Evolutionary conservation across 805 yeast genomes (phyloP), one percentile per base, ranked within the genome.

Genomic region (Candida koratica): DNA sequence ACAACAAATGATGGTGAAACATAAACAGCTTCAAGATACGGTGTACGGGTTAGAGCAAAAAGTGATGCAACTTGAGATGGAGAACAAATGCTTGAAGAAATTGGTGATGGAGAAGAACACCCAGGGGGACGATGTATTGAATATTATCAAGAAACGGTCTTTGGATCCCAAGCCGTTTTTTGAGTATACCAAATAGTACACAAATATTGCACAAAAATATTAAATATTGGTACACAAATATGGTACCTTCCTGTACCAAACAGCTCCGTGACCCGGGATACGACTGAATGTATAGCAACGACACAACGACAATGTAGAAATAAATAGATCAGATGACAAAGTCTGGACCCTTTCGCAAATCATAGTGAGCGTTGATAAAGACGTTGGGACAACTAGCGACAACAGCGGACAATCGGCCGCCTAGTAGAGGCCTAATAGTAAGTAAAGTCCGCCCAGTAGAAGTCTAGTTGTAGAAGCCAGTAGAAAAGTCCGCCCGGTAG

Each of bases 11-110:
- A 96, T 89, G 60, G 69, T 79, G 41, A 77, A 73, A 40, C 73
- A 89, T 13, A 75, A 76, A 48, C 89, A 83, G 41, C 68, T 90
- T 48, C 79, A 77, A 48, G 89, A 84, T 20, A 61, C 75, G 42
- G 79, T 89, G 11, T 61, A 67, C 32, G 64, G 66, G 15, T 69
- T 88, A 43, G 95, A 88, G 57, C 71, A 75, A 52, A 79, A 79
- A 53, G 77, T 93, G 40, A 80, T 80, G 58, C 85, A 90, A 38
- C 64, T 90, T 46, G 95, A 89, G 61, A 86, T 87, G 95, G 98
- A 90, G 63, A 90, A 90, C 64, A 76, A 79, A 52, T 71, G 94
- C 58, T 70, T 90, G 48, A 77, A 85, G 62, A 84, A 83, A 54
- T 66, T 93, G 47, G 89, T 90, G 16, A 81, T 84, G 29, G 90